phyloP scores from a whole-genome alignment of 2,329 filamentous ascomycete genomes.

The Aureobasidium sp. region DNA sequence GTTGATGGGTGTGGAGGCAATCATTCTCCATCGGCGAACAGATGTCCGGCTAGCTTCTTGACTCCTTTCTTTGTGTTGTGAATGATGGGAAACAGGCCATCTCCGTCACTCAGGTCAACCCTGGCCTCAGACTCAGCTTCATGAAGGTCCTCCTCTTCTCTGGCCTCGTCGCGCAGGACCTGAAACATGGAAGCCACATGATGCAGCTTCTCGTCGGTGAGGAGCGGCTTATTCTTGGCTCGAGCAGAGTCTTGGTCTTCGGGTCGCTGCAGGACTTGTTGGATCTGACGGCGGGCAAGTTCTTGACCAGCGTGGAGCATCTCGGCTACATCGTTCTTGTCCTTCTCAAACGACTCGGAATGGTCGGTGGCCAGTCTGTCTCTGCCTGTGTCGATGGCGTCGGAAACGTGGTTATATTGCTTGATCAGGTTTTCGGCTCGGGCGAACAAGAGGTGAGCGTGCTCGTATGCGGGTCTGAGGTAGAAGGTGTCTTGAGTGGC shows the following conservation, averaged over 20 bases:
- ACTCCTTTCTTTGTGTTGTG: constrained; percentile 9
- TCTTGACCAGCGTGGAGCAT: constrained; percentile 2
- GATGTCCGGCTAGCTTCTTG: constrained; percentile 11
- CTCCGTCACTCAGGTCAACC: not conserved
- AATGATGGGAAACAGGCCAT: not conserved
- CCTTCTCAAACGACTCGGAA: constrained; percentile 1
- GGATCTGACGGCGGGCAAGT: not conserved
- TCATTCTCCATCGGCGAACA: constrained; percentile 1
- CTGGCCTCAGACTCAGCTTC: not conserved
- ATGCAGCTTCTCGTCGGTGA: constrained; percentile 22
- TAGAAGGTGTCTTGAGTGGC: not conserved
- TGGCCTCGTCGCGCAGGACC: constrained; percentile 19
- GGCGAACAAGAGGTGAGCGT: not conserved
- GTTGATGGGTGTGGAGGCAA: not conserved
- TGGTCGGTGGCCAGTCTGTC: not conserved
- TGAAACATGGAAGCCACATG: constrained; percentile 24
- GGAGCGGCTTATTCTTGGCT: constrained; percentile 22
- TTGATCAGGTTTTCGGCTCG: not conserved
- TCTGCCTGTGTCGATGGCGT: not conserved
- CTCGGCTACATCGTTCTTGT: constrained; percentile 7
- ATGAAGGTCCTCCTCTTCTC: constrained; percentile 24
- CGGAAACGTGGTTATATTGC: not conserved
- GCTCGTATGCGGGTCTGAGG: not conserved
- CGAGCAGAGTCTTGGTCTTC: constrained; percentile 16
- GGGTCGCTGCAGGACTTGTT: not conserved